Base-by-base conservation (phyloP, 2,329 filamentous ascomycete species). In the Colletotrichum neosansevieriae region DNA sequence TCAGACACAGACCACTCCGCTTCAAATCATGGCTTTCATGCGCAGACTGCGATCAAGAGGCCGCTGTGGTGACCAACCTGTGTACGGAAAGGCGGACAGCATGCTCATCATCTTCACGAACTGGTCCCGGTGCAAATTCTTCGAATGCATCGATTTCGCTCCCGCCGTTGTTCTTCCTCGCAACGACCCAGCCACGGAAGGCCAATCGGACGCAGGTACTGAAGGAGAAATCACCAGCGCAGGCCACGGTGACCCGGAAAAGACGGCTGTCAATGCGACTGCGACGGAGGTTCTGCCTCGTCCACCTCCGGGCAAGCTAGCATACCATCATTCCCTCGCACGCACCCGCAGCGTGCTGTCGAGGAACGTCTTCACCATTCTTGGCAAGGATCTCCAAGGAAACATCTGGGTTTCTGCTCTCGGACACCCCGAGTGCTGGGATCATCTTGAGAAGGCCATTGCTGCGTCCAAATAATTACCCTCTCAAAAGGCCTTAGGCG, bases 101-200 rank as follows among this genome's bases (percentile, higher is more conserved):
- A 38, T 76, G 11, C 72, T 83, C 7, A 60, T 84, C n/a, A 63
- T 72, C 2, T 75, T 79, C 40, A 79, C 75, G 9, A 84, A 84
- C 68, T 82, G 80, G 79, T 73, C 76, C 5, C 77, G 77, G 49
- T 78, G 74, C 7, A 73, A 76, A 42, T 72, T 83, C 21, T 79
- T 77, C 49, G 71, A 76, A 2, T 63, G 71, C 1, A 72, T 74
- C 6, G 80, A 84, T 71, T 83, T 84, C 56, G 74, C 75, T 3
- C 65, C 74, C 2, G 78, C 76, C 1, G 72, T 76, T 10, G 29
- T 77, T 13, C 61, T 77, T 13, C 61, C 65, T n/a, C 47, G 38
- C 32, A 13, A 49, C 21, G 47, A 60, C 17, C 54, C 38, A 4
- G 45, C 19, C 38, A 54, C 56, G 5, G 58, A 54, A 10, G 17